A percentile compares a stretch with the other conserved stretches of the same genome.
Conservation (phyloP, 768 basidiomycete genomes). For the Leucosporidium yakuticum region DNA sequence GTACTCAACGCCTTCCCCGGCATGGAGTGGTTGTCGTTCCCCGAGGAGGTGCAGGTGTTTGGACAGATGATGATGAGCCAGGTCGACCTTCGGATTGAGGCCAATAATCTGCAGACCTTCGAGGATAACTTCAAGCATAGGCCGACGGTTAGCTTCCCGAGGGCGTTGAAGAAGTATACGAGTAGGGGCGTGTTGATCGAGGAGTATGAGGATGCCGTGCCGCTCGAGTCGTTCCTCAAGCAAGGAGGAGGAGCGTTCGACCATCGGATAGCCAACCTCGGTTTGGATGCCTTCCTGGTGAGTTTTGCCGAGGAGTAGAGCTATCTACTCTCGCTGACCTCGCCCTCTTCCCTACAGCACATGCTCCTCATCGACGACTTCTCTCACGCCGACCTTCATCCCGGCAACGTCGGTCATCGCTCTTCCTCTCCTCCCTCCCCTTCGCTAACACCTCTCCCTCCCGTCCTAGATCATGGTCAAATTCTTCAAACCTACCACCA, state of each 20-base stretch:
- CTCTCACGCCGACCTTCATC: constrained; percentile 60
- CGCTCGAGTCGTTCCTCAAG: constrained; percentile 70
- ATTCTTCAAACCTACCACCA: constrained; percentile 73
- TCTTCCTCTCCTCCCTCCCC: not conserved
- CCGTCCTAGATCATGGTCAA: constrained; percentile 97
- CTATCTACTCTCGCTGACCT: not conserved
- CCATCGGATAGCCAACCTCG: constrained; percentile 79
- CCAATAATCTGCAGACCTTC: constrained; percentile 75
- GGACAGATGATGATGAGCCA: constrained; percentile 95
- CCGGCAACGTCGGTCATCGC: constrained; percentile 9
- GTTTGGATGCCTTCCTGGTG: constrained; percentile 90
- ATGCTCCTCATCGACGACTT: constrained; percentile 98
- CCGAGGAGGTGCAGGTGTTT: constrained; percentile 90
- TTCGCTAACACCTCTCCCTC: not conserved
- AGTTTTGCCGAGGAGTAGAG: constrained; percentile 36
- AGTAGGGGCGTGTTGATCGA: constrained; percentile 78
- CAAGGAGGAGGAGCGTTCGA: constrained; percentile 92
- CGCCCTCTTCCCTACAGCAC: constrained; percentile 55
- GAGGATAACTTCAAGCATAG: constrained; percentile 72
- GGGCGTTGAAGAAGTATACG: constrained; percentile 76
- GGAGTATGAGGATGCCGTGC: constrained; percentile 86
- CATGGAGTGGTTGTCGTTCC: constrained; percentile 92
- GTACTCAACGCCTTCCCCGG: constrained; percentile 73
- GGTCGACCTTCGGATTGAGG: constrained; percentile 83
- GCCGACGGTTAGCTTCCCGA: constrained; percentile 80